Evolutionary conservation across 2,329 filamentous ascomycete species (phyloP).

Genomic region (Fusarium pseudograminearum): DNA sequence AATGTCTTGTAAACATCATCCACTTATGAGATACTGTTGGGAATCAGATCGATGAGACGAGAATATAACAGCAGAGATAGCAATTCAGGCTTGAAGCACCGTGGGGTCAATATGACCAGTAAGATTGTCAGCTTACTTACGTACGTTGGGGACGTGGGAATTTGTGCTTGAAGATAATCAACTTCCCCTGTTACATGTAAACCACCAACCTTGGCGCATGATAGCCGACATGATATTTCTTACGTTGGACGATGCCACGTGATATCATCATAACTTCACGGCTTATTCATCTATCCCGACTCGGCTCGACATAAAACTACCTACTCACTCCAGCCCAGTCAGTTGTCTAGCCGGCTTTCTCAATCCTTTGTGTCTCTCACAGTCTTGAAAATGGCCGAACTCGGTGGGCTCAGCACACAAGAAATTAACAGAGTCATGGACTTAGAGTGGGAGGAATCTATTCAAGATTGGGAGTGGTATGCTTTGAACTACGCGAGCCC

Average conservation of each 20-base stretch:
- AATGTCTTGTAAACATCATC: not conserved
- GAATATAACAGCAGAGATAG: not conserved
- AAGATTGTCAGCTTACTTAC: not conserved
- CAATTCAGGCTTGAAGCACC: not conserved
- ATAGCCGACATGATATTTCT: not conserved
- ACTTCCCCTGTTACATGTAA: not conserved
- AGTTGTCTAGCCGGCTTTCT: not conserved
- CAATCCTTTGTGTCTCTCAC: not conserved
- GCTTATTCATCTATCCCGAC: not conserved
- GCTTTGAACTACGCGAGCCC: constrained; percentile 7
- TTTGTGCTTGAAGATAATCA: not conserved
- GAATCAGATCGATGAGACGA: no score
- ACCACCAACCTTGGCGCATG: not conserved
- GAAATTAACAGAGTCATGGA: constrained; percentile 27
- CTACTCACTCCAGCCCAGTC: not conserved
- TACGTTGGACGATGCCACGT: constrained; percentile 18
- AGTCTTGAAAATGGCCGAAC: not conserved
- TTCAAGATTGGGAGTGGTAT: constrained; percentile 23
- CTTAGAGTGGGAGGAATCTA: constrained; percentile 23
- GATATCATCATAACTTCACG: constrained; percentile 10
- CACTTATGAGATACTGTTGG: not conserved
- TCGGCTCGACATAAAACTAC: not conserved
- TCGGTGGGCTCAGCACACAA: constrained; percentile 16
- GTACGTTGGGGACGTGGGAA: not conserved
- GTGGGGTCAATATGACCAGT: not conserved